phyloP scores from a whole-genome alignment of 805 yeast genomes.

The Blastobotrys robertii region DNA sequence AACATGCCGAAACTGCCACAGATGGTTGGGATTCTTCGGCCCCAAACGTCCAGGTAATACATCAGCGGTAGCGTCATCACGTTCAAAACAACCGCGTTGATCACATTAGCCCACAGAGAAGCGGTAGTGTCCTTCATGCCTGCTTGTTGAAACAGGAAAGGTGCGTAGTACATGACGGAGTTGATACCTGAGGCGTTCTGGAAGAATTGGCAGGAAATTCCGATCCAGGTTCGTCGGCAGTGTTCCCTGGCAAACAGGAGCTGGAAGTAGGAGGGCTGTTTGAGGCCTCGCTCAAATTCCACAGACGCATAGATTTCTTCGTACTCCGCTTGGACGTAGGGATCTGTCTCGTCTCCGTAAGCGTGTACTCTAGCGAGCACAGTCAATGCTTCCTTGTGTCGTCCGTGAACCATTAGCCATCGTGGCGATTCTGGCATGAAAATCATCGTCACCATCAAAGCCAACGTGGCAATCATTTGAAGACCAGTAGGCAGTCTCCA shows the following conservation, averaged over 20 bases:
- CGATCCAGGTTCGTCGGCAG: constrained; percentile 13
- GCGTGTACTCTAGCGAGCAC: constrained; percentile 38
- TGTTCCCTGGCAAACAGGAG: constrained; percentile 11
- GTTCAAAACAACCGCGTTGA: constrained; percentile 55
- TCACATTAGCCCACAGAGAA: constrained; percentile 53
- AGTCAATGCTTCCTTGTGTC: constrained; percentile 34
- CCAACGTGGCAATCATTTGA: constrained; percentile 46
- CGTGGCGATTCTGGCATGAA: constrained; percentile 81
- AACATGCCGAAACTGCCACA: constrained; percentile 12
- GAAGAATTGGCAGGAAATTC: constrained; percentile 33
- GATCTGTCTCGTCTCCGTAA: constrained; percentile 21
- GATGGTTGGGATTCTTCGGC: constrained; percentile 17
- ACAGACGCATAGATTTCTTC: constrained; percentile 35
- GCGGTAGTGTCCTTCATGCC: constrained; percentile 43
- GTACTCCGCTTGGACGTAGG: constrained; percentile 28
- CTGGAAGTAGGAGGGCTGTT: constrained; percentile 29
- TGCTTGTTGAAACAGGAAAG: constrained; percentile 44
- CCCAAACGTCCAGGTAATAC: constrained; percentile 24
- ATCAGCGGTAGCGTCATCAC: constrained; percentile 60
- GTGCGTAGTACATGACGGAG: constrained; percentile 56
- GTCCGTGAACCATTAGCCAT: constrained; percentile 61
- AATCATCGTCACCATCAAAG: constrained; percentile 51
- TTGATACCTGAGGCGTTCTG: constrained; percentile 63
- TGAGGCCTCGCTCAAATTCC: constrained; percentile 33
- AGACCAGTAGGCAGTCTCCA: constrained; percentile 76